Conservation (phyloP, 805 yeast species). For the Lipomyces lipofer region DNA sequence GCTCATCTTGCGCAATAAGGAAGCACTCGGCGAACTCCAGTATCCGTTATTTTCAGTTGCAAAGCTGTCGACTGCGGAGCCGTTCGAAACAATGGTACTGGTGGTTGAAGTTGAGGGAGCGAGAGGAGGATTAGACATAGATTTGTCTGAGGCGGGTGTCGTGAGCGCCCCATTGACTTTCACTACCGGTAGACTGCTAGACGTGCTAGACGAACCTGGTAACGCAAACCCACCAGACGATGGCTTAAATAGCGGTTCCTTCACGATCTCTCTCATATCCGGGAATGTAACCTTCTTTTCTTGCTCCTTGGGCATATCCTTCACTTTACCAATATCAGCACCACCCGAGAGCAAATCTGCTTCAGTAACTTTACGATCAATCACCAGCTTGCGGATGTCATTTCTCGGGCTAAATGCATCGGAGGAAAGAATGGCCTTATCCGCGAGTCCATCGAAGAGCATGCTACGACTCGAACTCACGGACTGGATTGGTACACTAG, state of each 20-base stretch:
- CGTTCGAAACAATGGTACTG: not conserved
- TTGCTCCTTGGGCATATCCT: slow-evolving; percentile 13
- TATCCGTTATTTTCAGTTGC: slow-evolving; percentile 67
- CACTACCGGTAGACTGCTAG: not conserved
- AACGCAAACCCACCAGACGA: not conserved
- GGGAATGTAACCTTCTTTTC: slow-evolving; percentile 31
- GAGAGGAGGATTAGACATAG: not conserved
- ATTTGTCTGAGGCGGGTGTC: not conserved
- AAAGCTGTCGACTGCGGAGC: not conserved
- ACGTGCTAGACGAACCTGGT: not conserved
- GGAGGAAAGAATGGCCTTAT: slow-evolving; percentile 67
- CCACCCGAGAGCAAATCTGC: slow-evolving; percentile 29
- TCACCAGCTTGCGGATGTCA: slow-evolving; percentile 54
- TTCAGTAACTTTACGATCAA: slow-evolving; percentile 46
- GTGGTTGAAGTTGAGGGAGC: not conserved
- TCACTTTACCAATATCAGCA: slow-evolving; percentile 6
- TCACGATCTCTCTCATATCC: slow-evolving; percentile 2
- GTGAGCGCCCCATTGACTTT: too few relatives aligned
- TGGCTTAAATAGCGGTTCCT: slow-evolving; percentile 2
- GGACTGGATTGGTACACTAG: slow-evolving; percentile 10
- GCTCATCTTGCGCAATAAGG: slow-evolving; percentile 59
- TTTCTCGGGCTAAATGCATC: slow-evolving; percentile 67
- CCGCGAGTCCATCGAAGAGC: slow-evolving; percentile 53
- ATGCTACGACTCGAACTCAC: slow-evolving; percentile 24
- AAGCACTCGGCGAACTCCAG: slow-evolving; percentile 79